These are phyloP conservation scores for Coemansia sp. DNA, from an alignment of 192 early-diverging fungal species.

Conservation along the genomic window DNA sequence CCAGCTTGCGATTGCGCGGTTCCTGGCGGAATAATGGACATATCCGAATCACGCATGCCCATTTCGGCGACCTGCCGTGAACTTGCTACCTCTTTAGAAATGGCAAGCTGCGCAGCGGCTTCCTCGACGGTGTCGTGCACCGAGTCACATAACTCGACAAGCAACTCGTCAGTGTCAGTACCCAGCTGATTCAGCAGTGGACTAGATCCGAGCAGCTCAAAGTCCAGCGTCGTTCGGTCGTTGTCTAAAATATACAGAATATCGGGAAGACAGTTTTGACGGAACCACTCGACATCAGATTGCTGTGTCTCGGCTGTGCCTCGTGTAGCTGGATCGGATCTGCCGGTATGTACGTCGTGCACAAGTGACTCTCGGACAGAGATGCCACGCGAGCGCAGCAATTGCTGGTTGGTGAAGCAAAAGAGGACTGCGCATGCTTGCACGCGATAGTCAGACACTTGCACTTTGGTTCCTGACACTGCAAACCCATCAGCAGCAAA, in stretches of 20 bases:
- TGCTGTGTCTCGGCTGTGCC: slow-evolving; percentile 7
- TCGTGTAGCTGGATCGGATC: neutral
- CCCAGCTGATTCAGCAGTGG: slow-evolving; percentile 39
- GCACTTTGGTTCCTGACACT: slow-evolving; percentile 30
- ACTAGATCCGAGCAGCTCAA: slow-evolving; percentile 44
- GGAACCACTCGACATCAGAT: slow-evolving; percentile 45
- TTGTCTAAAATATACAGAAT: slow-evolving; percentile 38
- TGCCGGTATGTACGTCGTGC: slow-evolving; percentile 29
- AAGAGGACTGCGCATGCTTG: slow-evolving; percentile 49
- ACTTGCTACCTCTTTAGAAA: slow-evolving; percentile 6
- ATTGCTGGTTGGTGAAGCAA: slow-evolving; percentile 39
- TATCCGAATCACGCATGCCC: neutral
- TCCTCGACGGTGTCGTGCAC: slow-evolving; percentile 30
- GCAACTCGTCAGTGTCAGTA: slow-evolving; percentile 30
- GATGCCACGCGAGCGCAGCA: slow-evolving; percentile 27
- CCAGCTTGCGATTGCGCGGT: neutral
- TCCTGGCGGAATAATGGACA: neutral
- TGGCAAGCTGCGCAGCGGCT: slow-evolving; percentile 12
- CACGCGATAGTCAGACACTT: slow-evolving; percentile 44
- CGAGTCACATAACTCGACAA: slow-evolving; percentile 36
- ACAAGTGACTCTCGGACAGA: slow-evolving; percentile 27
- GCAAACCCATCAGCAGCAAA: slow-evolving; percentile 42
- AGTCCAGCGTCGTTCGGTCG: slow-evolving; percentile 25
- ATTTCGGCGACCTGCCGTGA: slow-evolving; percentile 2
- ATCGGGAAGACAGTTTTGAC: slow-evolving; percentile 51